Conservation (phyloP, 768 basidiomycete species). For the Phylloporus sp. region DNA sequence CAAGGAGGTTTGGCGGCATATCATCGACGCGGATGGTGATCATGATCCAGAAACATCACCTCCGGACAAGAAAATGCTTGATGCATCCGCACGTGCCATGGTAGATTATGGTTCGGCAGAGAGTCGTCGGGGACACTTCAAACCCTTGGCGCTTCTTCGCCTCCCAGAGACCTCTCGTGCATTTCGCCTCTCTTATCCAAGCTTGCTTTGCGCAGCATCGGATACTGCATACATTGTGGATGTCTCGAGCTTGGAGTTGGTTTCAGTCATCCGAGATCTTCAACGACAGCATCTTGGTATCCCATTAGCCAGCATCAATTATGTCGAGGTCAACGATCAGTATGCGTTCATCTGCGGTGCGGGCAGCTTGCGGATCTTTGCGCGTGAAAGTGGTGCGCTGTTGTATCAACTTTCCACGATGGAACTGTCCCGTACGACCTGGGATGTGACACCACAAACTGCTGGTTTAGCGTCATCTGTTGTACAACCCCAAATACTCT, state of each 20-base stretch:
- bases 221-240: conserved; percentile 59
- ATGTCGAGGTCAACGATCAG: conserved; percentile 59
- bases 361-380: conserved; percentile 49
- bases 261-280: conserved; percentile 37
- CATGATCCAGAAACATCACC: conserved; percentile 23
- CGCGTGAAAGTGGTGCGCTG: conserved; percentile 40
- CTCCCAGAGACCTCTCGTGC: conserved; percentile 44
- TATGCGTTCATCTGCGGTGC: conserved; percentile 60
- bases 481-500: conserved; percentile 22
- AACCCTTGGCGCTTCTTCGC: conserved; percentile 55
- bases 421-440: conserved; percentile 33
- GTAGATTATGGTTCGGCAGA: conserved; percentile 5
- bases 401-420: conserved; percentile 42
- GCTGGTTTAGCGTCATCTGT: conserved; percentile 1
- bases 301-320: conserved; percentile 37
- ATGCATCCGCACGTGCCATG: conserved; percentile 22
- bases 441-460: conserved; percentile 27
- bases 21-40: conserved; percentile 31
- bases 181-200: conserved; percentile 67
- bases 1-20: conserved; percentile 71
- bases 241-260: conserved; percentile 45
- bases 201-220: conserved; percentile 47
- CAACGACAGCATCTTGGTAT: conserved; percentile 9
- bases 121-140: conserved; percentile 48
- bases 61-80: conserved; percentile 32